Base-by-base conservation (phyloP, 352 stramenopile genomes). In the Globisporangium nagaii region DNA sequence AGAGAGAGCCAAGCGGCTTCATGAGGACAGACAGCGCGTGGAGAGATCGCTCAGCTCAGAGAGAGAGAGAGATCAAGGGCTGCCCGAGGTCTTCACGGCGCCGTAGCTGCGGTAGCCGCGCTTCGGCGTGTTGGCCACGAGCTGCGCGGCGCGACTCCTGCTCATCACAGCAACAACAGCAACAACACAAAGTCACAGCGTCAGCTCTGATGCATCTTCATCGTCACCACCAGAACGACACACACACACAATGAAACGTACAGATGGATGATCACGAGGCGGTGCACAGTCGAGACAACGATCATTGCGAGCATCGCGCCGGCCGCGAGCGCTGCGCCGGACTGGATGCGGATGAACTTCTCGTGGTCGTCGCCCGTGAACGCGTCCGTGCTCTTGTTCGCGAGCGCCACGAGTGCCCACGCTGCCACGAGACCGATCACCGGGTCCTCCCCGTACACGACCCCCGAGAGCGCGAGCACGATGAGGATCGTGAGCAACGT, bases 391-490 rank as follows among this genome's bases (percentile, higher is more conserved):
- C 76, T 58, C 52, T 84, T 84, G 20, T 64, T 63, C 1, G 69
- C 73, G 49, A 90, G 58, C 25, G 64, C 71, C 11, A 84, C 36
- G 17, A 86, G 66, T 41, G 70, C 49, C 77, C 75, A 90, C 30
- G 52, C 63, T 4, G 67, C 64, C 9, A 87, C 75, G 12, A 85
- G 43, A 4, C 70, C 71, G 53, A 90, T 71, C 31, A 87, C 59
- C 1, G 76, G 66, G 47, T 89, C 75, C 12, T 70, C 56, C 17
- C 71, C 79, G 31, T 79, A 71, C n/a, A 70, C 62, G 17, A 90
- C 48, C 1, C 66, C 76, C 11, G 67, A 51, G 19, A 86, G 40
- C 4, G 73, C 68, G 11, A 67, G 27, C 22, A 80, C 68, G 6
- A 86, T 24, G 9, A 88, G 43, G 19, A 73, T 48, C 8, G 68